Evolutionary conservation across 2,329 filamentous ascomycete genomes (phyloP).

Genomic region (Xylariales sp.): DNA sequence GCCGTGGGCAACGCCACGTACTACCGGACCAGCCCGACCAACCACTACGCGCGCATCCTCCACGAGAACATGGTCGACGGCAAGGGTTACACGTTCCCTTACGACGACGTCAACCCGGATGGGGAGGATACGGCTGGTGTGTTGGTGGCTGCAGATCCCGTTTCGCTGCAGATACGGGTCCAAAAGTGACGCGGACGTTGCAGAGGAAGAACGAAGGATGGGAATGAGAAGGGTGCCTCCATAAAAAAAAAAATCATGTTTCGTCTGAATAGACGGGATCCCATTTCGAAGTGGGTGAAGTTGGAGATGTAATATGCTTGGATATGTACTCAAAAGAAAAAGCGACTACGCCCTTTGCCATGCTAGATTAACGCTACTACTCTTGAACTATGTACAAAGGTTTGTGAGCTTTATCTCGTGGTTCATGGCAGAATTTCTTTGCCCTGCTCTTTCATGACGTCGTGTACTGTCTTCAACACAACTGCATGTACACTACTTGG

Average conservation of each 20-base stretch:
- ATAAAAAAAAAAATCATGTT: no score
- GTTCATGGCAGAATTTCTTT: conserved; percentile 26
- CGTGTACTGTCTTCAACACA: conserved; percentile 35
- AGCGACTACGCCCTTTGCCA: no score
- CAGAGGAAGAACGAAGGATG: no score
- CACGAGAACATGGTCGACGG: conserved; percentile 54
- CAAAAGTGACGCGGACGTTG: no score
- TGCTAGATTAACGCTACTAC: no score
- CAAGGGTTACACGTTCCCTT: conserved; percentile 59
- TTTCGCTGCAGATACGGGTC: background rate
- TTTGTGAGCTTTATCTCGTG: no score
- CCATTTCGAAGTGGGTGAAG: no score
- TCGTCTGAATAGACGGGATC: no score
- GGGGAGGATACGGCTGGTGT: conserved; percentile 43
- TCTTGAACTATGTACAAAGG: no score
- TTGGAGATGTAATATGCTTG: no score
- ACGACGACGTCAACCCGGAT: conserved; percentile 57
- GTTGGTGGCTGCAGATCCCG: background rate
- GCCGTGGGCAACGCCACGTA: conserved; percentile 28
- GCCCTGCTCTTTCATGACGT: conserved; percentile 27
- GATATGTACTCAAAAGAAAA: no score
- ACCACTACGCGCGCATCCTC: conserved; percentile 54
- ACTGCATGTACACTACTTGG: conserved; percentile 35
- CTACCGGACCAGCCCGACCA: conserved; percentile 35
- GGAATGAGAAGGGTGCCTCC: no score